Base-by-base conservation (phyloP, 108 stramenopile genomes). In the Stephanodiscus minutulus region DNA sequence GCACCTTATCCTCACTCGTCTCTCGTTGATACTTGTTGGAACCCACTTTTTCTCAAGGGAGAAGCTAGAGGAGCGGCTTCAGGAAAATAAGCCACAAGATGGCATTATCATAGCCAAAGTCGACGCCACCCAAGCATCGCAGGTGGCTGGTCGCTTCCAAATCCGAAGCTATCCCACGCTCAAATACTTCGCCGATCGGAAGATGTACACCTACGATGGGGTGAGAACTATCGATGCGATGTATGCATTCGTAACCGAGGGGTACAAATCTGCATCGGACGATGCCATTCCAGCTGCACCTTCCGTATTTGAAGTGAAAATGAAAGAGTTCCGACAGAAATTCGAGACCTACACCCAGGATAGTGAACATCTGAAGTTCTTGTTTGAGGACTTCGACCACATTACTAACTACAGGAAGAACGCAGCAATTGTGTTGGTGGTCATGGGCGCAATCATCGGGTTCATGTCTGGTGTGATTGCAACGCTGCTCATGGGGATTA, bases 41-140 rank as follows among this genome's bases (percentile, higher is more conserved):
- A 53, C 52, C 25, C 52, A 13, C 52, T 53, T 10, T 25, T 53
- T 12, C 11, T 17, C 27, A 56, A 70, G 75, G 75, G 75, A 81
- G 31, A 64, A 76, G 13, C 71, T 81, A 20, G 70, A 65, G 31
- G 49, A 81, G 47, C 61, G 73, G 8, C 48, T 78, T 7, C 72
- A 72, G 46, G 66, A 68, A 41, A 53, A 68, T 11, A 61, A 75
- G 11, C 5, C 71, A 17, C 47, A 83, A 46, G 58, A 62, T 37
- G 87, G 84, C 18, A 79, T 87, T 46, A 44, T 86, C 15, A 21
- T 83, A 20, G 87, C 79, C 46, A 85, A 80, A 55, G 82, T 87
- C 15, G 84, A 87, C 70, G 60, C 54, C 3, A 81, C 82, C 17
- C 72, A 85, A 68, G 63, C 70, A 20, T 54, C 52, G 21, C 53